Base-by-base conservation (phyloP, 495 filamentous ascomycete species). In the Neurospora sp. region DNA sequence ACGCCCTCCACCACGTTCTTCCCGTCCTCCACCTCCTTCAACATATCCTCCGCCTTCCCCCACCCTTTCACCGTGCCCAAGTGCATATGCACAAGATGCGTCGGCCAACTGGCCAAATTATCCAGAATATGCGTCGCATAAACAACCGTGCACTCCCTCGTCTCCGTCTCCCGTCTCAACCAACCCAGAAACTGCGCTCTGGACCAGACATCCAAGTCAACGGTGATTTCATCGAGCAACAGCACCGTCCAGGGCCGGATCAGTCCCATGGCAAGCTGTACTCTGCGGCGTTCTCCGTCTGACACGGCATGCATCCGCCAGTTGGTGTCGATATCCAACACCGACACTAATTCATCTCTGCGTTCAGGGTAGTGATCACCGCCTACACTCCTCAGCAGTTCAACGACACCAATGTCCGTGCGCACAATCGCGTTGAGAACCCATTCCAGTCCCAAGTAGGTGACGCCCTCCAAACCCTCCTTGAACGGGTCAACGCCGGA, bases 71-170 rank as follows among this genome's bases (percentile, higher is more conserved):
- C 92, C 71, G 84, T 88, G 4, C 96, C 96, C 45, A 95, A 78
- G 78, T 92, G 90, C 94, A 98, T 97, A 77, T 98, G 94, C 70
- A 97, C 94, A 70, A 99, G 82, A 83, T 99, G 94, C 0, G 91
- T 97, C 70, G 96, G 96, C 96, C 96, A 99, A 40, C 88, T 88
- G 1, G 92, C 93, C 36, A 98, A 81, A 75, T 97, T 96, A 79
- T 99, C 96, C 77, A 99, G 81, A 71, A 99, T 97, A 80, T 99
- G 96, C 24, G 96, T 98, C 34, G 96, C 96, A 82, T 99, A 99
- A 36, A 98, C 94, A 76, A 99, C 92, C 3, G 96, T 97, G 79
- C 94, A 97, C 11, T 88, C 82, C 69, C 96, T 83, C 8, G 77
- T 83, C 84, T 94, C 91, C 0, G 96, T 98, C 87, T 99, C 96